Base-by-base conservation (phyloP, 169 alveolate genomes). In the Eimeria sp. region DNA sequence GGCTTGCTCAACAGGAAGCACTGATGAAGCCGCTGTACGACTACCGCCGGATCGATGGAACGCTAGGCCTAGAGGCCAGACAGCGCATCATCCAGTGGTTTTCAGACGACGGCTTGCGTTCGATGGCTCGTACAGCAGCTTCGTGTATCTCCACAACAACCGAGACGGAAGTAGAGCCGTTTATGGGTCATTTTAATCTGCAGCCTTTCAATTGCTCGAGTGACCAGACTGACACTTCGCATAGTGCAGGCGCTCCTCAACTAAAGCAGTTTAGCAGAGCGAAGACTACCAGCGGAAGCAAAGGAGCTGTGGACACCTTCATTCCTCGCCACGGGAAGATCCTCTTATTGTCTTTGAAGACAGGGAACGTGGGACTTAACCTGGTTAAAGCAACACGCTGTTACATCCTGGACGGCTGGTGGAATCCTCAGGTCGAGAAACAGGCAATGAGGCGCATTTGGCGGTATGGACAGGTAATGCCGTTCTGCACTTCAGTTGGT, bases 371-470 rank as follows among this genome's bases (percentile, higher is more conserved):
- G 43, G 99, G 99, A 54, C 96, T 98, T 56, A 98, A 98, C 93
- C 95, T 98, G 25, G 97, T 98, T 25, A 95, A 74, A 33, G 99
- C 99, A 46, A 96, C 98, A 58, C 97, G 98, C 94, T 98, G 97
- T 27, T 97, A 98, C 74, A 68, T 98, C 80, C 74, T 98, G 83
- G 99, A 98, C 87, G 98, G 98, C 71, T 98, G 99, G 99, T 98
- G 99, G 99, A 98, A 98, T 87, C 99, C 99, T 27, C 99, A 99
- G 64, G 98, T 98, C 23, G 99, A 98, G 96, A 97, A 97, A 37
- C 99, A 99, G 97, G 99, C 99, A 11, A 98, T 99, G 89, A 99
- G 98, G 91, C 97, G 99, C 76, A 98, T 99, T 16, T 99, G 99
- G 97, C 97, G 99, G 96, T 98, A 99, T 66, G 99, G 99, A 2